Percentiles rank a stretch among this genome's conserved stretches.
Evolutionary conservation across 2,329 filamentous ascomycete genomes (phyloP).

Genomic region (Cryoendolithus antarcticus): DNA sequence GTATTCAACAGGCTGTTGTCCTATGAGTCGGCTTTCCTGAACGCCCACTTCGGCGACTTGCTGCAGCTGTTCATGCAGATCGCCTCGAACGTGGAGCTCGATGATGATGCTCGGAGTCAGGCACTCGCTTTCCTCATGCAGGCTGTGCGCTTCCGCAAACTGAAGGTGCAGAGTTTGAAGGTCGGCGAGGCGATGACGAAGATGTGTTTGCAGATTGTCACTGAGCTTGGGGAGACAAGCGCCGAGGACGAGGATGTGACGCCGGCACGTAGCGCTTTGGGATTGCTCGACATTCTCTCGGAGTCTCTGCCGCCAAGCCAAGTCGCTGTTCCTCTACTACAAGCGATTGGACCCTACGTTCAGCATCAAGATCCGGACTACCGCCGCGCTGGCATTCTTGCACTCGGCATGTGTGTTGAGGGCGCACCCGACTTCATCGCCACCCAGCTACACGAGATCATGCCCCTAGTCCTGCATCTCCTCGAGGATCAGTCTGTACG

Average conservation of each 20-base stretch:
- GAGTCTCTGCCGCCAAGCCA: constrained; percentile 83
- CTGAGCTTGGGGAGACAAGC: constrained; percentile 66
- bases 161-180: constrained; percentile 86
- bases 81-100: constrained; percentile 59
- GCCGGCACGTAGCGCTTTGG: constrained; percentile 71
- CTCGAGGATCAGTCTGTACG: constrained; percentile 72
- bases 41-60: constrained; percentile 76
- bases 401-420: constrained; percentile 87
- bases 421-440: constrained; percentile 95
- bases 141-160: constrained; percentile 78
- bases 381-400: constrained; percentile 80
- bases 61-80: constrained; percentile 90
- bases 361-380: constrained; percentile 61
- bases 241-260: constrained; percentile 73
- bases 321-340: constrained; percentile 82
- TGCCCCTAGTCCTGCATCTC: constrained; percentile 72
- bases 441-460: constrained; percentile 74
- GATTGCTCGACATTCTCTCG: constrained; percentile 78
- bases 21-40: constrained; percentile 75
- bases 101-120: constrained; percentile 79
- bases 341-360: constrained; percentile 74
- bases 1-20: constrained; percentile 92
- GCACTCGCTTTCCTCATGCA: constrained; percentile 91
- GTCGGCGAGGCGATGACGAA: constrained; percentile 78
- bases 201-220: constrained; percentile 78